phyloP scores from a whole-genome alignment of 192 early-diverging fungal species.

The Anaeromyces robustus region DNA sequence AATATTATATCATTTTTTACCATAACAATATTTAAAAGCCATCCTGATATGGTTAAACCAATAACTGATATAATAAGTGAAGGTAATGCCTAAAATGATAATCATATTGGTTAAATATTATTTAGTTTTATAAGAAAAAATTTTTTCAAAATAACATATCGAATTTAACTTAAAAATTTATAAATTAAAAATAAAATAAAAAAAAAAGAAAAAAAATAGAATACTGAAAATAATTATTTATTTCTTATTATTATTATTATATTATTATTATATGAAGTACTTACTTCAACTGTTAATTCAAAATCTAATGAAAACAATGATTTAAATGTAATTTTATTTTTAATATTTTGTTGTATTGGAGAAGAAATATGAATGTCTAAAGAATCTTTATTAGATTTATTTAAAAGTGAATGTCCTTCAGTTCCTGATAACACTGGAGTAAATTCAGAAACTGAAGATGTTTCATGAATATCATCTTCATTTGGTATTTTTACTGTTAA shows the following conservation, averaged over 20 bases:
- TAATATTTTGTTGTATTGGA: not conserved
- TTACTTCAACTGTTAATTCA: not conserved
- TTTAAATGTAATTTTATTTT: not conserved
- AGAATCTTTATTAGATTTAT: not conserved
- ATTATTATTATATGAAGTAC: not conserved
- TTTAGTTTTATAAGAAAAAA: too few relatives aligned
- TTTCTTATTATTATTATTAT: too few relatives aligned
- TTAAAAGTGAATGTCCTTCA: not conserved
- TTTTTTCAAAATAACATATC: too few relatives aligned
- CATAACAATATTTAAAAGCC: conserved; percentile 46
- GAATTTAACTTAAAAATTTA: too few relatives aligned
- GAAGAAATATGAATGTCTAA: not conserved
- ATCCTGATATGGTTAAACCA: conserved; percentile 54
- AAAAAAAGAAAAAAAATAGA: too few relatives aligned
- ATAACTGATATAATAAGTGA: conserved; percentile 51
- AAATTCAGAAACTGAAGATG: not conserved
- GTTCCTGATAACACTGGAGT: not conserved
- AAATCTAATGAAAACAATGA: not conserved
- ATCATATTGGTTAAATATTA: too few relatives aligned
- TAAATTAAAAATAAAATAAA: too few relatives aligned
- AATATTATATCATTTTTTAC: conserved; percentile 10
- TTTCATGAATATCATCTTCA: not conserved
- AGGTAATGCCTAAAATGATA: conserved; percentile 30
- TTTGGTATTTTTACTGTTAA: not conserved
- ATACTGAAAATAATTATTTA: too few relatives aligned